These are phyloP conservation scores for Aspergillus neotritici DNA, from an alignment of 2,329 filamentous ascomycete genomes.

Conservation along the genomic window DNA sequence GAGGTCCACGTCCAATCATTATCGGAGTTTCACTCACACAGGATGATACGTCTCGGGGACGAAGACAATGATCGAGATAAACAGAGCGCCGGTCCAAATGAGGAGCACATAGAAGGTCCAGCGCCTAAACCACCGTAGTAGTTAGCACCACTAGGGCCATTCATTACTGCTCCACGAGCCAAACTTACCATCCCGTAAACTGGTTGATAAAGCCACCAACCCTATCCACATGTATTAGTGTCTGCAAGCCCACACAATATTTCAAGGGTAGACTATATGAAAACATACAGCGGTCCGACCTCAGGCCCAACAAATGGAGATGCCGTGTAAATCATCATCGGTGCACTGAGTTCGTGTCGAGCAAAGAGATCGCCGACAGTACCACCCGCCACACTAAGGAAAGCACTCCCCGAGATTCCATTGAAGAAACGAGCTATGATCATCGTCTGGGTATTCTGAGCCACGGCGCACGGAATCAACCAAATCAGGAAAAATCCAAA, in stretches of 20 bases:
- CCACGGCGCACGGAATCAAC: conserved; percentile 74
- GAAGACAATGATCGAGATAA: conserved; percentile 60
- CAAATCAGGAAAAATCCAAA: conserved; percentile 72
- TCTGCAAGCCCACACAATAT: neutral
- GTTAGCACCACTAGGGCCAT: conserved; percentile 6
- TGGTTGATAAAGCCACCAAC: conserved; percentile 76
- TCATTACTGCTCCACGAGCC: neutral
- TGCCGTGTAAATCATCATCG: conserved; percentile 77
- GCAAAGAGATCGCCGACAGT: conserved; percentile 78
- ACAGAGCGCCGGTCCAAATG: conserved; percentile 68
- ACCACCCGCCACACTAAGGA: conserved; percentile 67
- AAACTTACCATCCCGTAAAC: conserved; percentile 55
- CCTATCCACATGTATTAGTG: conserved; percentile 34
- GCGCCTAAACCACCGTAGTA: conserved; percentile 40
- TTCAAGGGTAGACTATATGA: neutral
- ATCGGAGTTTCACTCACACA: conserved; percentile 29
- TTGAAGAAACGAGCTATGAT: conserved; percentile 69
- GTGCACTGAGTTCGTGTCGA: conserved; percentile 62
- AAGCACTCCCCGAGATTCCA: conserved; percentile 46
- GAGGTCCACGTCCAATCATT: conserved; percentile 39
- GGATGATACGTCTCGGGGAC: conserved; percentile 84
- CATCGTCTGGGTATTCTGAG: conserved; percentile 75
- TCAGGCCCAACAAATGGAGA: conserved; percentile 55
- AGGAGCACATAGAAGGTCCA: conserved; percentile 82
- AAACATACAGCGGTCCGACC: conserved; percentile 47